Evolutionary conservation across 148 eudicot species (phyloP).

Genomic region (Rhododendron ovatum): DNA sequence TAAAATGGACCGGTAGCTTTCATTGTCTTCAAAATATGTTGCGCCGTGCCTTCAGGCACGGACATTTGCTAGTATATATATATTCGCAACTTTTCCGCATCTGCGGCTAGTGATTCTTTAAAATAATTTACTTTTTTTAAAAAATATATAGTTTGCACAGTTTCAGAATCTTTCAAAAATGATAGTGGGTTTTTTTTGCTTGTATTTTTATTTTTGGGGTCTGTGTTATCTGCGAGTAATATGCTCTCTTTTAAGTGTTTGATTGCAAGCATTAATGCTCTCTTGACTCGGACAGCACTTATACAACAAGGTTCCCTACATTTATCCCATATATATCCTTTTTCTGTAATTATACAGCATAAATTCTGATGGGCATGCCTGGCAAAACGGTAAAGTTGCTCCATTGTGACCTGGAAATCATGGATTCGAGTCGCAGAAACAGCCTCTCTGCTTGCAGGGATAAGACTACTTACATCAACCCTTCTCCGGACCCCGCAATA

Average conservation of each 20-base stretch:
- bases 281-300: constrained; percentile 3
- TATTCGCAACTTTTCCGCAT: neutral
- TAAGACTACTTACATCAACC: too few relatives aligned
- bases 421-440: too few relatives aligned
- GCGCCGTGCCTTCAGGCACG: too few relatives aligned
- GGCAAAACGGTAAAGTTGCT: too few relatives aligned
- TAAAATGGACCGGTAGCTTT: too few relatives aligned
- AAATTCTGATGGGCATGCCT: neutral
- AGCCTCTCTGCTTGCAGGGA: too few relatives aligned
- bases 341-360: neutral
- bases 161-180: neutral
- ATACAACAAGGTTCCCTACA: neutral
- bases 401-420: too few relatives aligned
- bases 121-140: neutral
- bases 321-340: neutral
- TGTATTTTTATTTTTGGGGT: neutral
- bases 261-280: neutral
- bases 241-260: neutral
- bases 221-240: neutral
- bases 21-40: too few relatives aligned
- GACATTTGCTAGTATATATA: too few relatives aligned
- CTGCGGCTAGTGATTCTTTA: neutral
- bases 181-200: neutral
- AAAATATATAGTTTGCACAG: neutral
- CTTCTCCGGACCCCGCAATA: too few relatives aligned